These are phyloP conservation scores for Exophiala lecanii-corni DNA, from an alignment of 2,329 filamentous ascomycete species.

Conservation along the genomic window DNA sequence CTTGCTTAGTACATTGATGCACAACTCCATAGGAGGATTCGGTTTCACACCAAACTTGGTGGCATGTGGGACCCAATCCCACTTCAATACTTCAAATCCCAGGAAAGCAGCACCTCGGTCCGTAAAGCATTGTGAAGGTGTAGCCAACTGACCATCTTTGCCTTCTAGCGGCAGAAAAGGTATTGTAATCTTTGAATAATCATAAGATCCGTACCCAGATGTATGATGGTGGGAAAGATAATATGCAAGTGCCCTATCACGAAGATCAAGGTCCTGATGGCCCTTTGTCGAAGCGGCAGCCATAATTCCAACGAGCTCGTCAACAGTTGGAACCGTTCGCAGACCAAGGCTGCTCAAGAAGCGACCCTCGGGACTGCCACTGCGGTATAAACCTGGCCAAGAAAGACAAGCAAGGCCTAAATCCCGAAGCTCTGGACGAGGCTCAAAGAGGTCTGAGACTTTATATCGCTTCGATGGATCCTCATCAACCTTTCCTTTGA, in stretches of 20 bases:
- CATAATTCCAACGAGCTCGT: slow-evolving; percentile 76
- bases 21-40: slow-evolving; percentile 74
- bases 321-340: slow-evolving; percentile 63
- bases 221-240: slow-evolving; percentile 74
- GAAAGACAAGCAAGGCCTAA: slow-evolving; percentile 72
- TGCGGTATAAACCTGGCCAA: slow-evolving; percentile 70
- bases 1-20: slow-evolving; percentile 66
- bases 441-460: slow-evolving; percentile 76
- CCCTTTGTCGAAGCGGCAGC: slow-evolving; percentile 49
- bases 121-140: slow-evolving; percentile 74
- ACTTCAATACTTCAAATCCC: slow-evolving; percentile 72
- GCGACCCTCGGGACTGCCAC: slow-evolving; percentile 64
- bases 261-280: slow-evolving; percentile 44
- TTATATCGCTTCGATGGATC: slow-evolving; percentile 56
- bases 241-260: slow-evolving; percentile 70
- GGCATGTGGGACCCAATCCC: slow-evolving; percentile 74
- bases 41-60: slow-evolving; percentile 78
- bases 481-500: slow-evolving; percentile 48
- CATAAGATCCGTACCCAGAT: slow-evolving; percentile 67
- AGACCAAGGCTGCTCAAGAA: slow-evolving; percentile 73
- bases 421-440: slow-evolving; percentile 63
- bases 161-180: slow-evolving; percentile 70
- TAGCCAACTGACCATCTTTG: slow-evolving; percentile 55
- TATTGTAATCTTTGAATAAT: slow-evolving; percentile 51
- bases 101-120: slow-evolving; percentile 72